phyloP scores from a whole-genome alignment of 2,329 filamentous ascomycete species.

The Ophiostoma tasmaniense region DNA sequence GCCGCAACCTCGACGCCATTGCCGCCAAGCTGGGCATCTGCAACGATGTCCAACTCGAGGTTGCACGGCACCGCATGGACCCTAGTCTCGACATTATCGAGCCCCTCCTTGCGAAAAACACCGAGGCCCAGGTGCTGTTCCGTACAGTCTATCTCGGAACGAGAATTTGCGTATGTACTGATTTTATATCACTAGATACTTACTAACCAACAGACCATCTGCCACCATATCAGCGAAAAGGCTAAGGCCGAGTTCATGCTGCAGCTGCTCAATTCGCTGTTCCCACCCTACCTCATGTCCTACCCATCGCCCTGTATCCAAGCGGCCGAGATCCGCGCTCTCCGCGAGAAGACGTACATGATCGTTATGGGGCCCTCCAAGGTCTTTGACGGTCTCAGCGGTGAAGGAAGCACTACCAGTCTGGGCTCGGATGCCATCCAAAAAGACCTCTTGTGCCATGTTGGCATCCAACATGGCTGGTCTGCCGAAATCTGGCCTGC shows the following conservation, averaged over 20 bases:
- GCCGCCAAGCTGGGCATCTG: conserved; percentile 12
- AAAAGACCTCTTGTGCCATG: conserved; percentile 9
- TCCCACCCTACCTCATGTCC: conserved; percentile 20
- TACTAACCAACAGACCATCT: conserved; percentile 13
- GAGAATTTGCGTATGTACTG: conserved; percentile 18
- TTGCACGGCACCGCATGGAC: conserved; percentile 14
- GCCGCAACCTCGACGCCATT: conserved; percentile 16
- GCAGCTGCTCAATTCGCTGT: conserved; percentile 21
- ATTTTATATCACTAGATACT: neutral
- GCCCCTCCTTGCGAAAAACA: conserved; percentile 14
- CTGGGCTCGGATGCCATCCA: neutral
- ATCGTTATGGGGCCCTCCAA: conserved; percentile 9
- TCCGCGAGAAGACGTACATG: conserved; percentile 17
- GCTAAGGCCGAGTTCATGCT: conserved; percentile 13
- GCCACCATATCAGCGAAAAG: conserved; percentile 15
- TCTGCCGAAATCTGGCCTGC: conserved; percentile 13
- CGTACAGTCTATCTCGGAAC: conserved; percentile 18
- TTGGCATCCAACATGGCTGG: conserved; percentile 17
- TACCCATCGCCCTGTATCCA: conserved; percentile 18
- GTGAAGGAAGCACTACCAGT: neutral
- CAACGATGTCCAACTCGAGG: conserved; percentile 10
- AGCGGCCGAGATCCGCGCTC: conserved; percentile 6
- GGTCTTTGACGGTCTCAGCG: neutral
- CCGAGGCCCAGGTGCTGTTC: conserved; percentile 15
- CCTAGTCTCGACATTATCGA: conserved; percentile 12